These are phyloP conservation scores for Lasiodiplodia sp. DNA, from an alignment of 2,329 filamentous ascomycete species.

Conservation along the genomic window DNA sequence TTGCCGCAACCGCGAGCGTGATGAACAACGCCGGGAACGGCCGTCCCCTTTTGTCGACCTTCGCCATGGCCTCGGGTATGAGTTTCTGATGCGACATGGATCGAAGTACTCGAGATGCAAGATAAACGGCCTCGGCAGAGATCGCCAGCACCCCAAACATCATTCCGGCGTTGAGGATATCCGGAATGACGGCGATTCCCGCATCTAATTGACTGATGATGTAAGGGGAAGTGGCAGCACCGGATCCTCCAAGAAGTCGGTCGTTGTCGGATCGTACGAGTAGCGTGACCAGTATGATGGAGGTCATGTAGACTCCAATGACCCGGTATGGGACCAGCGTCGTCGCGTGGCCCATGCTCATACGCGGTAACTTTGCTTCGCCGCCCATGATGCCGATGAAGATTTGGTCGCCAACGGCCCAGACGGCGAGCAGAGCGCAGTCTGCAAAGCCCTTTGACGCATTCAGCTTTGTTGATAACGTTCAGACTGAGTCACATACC, in stretches of 20 bases:
- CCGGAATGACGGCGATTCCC: slow-evolving; percentile 39
- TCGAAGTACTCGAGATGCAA: slow-evolving; percentile 43
- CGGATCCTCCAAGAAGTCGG: slow-evolving; percentile 35
- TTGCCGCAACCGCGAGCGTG: slow-evolving; percentile 37
- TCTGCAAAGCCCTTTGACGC: slow-evolving; percentile 7
- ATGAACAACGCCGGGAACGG: slow-evolving; percentile 41
- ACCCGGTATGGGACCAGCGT: slow-evolving; percentile 50
- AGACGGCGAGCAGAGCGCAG: slow-evolving; percentile 19
- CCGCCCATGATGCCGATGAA: slow-evolving; percentile 52
- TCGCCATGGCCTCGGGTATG: slow-evolving; percentile 39
- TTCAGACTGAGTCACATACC: background rate
- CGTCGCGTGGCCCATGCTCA: slow-evolving; percentile 50
- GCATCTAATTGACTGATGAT: slow-evolving; percentile 41
- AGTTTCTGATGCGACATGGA: slow-evolving; percentile 40
- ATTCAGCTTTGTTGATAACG: background rate
- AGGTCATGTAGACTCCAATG: slow-evolving; percentile 47
- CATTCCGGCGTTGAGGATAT: slow-evolving; percentile 44
- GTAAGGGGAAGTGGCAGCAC: slow-evolving; percentile 42
- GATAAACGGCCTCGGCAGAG: slow-evolving; percentile 42
- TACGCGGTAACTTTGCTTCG: slow-evolving; percentile 48
- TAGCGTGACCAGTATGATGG: slow-evolving; percentile 38
- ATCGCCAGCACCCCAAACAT: slow-evolving; percentile 43
- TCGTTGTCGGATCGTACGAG: slow-evolving; percentile 30
- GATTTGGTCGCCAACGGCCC: slow-evolving; percentile 40
- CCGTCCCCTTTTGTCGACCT: slow-evolving; percentile 41